These are phyloP conservation scores for Eleusine indica DNA, from an alignment of 176 grass and related monocot species.

Conservation along the genomic window DNA sequence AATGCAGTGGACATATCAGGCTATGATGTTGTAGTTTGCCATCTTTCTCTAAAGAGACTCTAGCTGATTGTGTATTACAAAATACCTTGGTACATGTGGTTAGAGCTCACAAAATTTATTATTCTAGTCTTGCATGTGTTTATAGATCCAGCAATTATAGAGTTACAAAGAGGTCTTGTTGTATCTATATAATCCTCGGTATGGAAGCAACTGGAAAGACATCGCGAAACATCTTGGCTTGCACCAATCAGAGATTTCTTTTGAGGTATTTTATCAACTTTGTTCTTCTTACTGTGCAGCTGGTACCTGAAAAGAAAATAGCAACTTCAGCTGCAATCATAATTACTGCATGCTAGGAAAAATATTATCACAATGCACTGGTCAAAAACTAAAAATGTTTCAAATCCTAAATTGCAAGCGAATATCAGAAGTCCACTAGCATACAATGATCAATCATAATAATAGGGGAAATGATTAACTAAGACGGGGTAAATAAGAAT, in stretches of 20 bases:
- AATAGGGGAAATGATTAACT: conserved; percentile 28
- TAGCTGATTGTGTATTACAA: conserved; percentile 23
- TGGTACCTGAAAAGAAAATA: conserved; percentile 64
- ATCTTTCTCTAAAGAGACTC: neutral
- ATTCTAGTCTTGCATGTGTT: conserved; percentile 80
- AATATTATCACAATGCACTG: conserved; percentile 28
- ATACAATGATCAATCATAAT: conserved; percentile 8
- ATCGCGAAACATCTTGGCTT: conserved; percentile 36
- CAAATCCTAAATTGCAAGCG: neutral
- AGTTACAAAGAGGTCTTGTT: conserved; percentile 68
- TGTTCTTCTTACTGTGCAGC: conserved; percentile 77
- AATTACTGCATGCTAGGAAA: conserved; percentile 21
- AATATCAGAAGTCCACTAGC: neutral
- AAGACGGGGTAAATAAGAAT: conserved; percentile 21
- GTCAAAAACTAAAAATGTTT: conserved; percentile 19
- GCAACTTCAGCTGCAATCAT: conserved; percentile 31
- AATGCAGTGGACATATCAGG: conserved; percentile 34
- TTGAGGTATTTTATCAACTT: conserved; percentile 61
- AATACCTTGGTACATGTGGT: conserved; percentile 70
- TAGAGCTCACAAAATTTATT: conserved; percentile 56
- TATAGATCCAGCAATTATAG: conserved; percentile 70
- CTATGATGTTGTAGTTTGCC: neutral
- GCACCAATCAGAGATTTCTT: conserved; percentile 54
- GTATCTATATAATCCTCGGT: conserved; percentile 71
- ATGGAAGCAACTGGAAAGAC: conserved; percentile 57